These are phyloP conservation scores for Phytophthora foliorum DNA, from an alignment of 352 stramenopile genomes.

Conservation along the genomic window DNA sequence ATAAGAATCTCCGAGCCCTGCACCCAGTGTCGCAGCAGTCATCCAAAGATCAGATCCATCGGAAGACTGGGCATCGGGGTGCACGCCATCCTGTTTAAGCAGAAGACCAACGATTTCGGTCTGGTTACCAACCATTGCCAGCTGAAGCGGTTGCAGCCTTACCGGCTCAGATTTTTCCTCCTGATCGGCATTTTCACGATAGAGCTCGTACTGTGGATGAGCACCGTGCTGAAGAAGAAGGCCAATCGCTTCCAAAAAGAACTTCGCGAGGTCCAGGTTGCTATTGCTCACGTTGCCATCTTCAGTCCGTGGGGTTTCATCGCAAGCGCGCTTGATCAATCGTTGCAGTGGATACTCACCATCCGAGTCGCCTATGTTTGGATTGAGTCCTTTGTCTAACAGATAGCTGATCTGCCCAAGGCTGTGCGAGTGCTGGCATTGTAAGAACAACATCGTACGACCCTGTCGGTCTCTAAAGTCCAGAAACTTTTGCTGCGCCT, in stretches of 20 bases:
- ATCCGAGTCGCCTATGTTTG: constrained; percentile 73
- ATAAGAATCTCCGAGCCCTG: constrained; percentile 48
- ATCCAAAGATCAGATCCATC: constrained; percentile 75
- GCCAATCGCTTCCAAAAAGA: constrained; percentile 59
- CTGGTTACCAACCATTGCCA: constrained; percentile 62
- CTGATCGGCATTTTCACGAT: constrained; percentile 21
- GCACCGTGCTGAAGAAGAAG: constrained; percentile 67
- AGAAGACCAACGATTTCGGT: constrained; percentile 61
- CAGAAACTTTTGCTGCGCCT: constrained; percentile 65
- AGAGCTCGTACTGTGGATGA: constrained; percentile 55
- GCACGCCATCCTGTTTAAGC: constrained; percentile 48
- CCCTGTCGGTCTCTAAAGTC: constrained; percentile 81
- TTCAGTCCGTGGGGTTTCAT: constrained; percentile 39
- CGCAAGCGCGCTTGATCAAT: constrained; percentile 49
- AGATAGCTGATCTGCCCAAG: constrained; percentile 74
- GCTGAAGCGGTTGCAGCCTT: constrained; percentile 61
- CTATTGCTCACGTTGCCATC: constrained; percentile 9
- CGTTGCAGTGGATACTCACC: constrained; percentile 70
- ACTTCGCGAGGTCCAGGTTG: constrained; percentile 36
- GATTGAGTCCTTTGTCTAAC: constrained; percentile 72
- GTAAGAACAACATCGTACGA: constrained; percentile 85
- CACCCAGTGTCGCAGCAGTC: constrained; percentile 45
- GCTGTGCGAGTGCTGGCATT: constrained; percentile 77
- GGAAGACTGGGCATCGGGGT: constrained; percentile 46
- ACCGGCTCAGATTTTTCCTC: constrained; percentile 15